Conservation (phyloP, 2,329 filamentous ascomycete genomes). For the Fonsecaea monophora region DNA sequence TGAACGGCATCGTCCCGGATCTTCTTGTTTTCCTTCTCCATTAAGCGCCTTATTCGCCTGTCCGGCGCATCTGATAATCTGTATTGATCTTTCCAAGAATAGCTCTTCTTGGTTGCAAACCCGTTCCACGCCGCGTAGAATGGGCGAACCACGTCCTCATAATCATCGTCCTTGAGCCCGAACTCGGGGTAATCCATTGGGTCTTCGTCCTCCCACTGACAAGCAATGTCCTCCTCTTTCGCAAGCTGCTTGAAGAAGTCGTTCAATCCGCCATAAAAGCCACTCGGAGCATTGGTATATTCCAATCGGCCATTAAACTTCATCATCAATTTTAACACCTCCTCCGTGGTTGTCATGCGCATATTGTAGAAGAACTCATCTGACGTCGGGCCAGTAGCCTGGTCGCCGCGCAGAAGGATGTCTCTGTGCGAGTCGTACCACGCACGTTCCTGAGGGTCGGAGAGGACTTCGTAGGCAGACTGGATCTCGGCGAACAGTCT, state of each 20-base stretch:
- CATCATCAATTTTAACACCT: conserved; percentile 78
- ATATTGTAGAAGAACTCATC: conserved; percentile 71
- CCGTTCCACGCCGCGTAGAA: conserved; percentile 84
- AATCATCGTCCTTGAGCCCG: conserved; percentile 75
- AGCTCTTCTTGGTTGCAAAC: conserved; percentile 84
- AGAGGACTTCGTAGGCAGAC: conserved; percentile 92
- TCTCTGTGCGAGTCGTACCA: conserved; percentile 98
- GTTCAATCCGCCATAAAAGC: conserved; percentile 82
- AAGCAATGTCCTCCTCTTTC: conserved; percentile 77
- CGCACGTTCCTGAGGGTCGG: conserved; percentile 90
- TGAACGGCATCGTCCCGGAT: conserved; percentile 79
- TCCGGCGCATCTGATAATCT: conserved; percentile 85
- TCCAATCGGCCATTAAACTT: conserved; percentile 79
- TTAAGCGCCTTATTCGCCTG: conserved; percentile 76
- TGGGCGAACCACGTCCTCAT: conserved; percentile 75
- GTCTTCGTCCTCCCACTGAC: conserved; percentile 69
- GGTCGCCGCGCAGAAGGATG: conserved; percentile 75
- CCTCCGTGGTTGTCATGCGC: conserved; percentile 77
- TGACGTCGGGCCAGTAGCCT: conserved; percentile 49
- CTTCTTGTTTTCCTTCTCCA: conserved; percentile 95
- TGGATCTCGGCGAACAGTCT: conserved; percentile 89
- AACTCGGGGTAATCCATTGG: conserved; percentile 78
- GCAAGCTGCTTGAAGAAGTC: conserved; percentile 81
- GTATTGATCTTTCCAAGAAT: conserved; percentile 88
- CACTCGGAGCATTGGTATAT: conserved; percentile 78